Percentiles rank a stretch among this genome's conserved stretches.
phyloP scores from a whole-genome alignment of 805 yeast genomes.

The Jamesozyma lodderae region DNA sequence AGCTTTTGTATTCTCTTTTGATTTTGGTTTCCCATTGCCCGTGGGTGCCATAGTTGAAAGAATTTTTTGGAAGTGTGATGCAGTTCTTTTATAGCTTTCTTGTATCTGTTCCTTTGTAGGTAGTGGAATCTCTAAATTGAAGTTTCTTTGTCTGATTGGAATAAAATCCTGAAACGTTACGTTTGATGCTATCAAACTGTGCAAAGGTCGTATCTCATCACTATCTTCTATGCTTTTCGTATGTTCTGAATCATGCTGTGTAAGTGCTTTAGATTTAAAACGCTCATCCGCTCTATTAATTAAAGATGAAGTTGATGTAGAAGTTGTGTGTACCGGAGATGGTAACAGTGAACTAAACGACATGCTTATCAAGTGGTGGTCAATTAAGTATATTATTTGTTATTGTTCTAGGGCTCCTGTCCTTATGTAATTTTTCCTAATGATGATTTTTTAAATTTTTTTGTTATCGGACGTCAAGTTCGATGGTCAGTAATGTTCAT shows the following conservation, averaged over 20 bases:
- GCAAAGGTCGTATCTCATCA: not conserved
- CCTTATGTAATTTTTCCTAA: too few species aligned
- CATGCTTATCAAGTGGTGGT: constrained; percentile 10
- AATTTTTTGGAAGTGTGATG: constrained; percentile 24
- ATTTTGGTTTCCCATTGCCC: constrained; percentile 31
- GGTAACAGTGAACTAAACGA: constrained; percentile 21
- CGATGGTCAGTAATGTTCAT: too few species aligned
- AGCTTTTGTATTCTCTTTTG: constrained; percentile 20
- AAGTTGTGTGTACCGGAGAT: constrained; percentile 12
- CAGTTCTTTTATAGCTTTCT: constrained; percentile 47
- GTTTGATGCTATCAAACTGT: constrained; percentile 4
- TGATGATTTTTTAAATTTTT: too few species aligned
- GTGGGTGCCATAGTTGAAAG: not conserved
- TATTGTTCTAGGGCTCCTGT: too few species aligned
- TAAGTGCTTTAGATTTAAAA: not conserved
- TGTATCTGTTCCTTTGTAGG: constrained; percentile 41
- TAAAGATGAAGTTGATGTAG: not conserved
- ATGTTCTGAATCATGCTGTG: not conserved
- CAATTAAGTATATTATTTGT: not conserved
- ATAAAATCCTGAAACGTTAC: constrained; percentile 47
- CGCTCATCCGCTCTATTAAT: not conserved
- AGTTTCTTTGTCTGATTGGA: constrained; percentile 45
- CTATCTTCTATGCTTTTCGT: not conserved
- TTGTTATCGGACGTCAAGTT: too few species aligned
- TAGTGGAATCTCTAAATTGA: constrained; percentile 33